A percentile compares a stretch with the other conserved stretches of the same genome.
phyloP scores from a whole-genome alignment of 2,329 filamentous ascomycete genomes.

The Dactylonectria estremocensis region DNA sequence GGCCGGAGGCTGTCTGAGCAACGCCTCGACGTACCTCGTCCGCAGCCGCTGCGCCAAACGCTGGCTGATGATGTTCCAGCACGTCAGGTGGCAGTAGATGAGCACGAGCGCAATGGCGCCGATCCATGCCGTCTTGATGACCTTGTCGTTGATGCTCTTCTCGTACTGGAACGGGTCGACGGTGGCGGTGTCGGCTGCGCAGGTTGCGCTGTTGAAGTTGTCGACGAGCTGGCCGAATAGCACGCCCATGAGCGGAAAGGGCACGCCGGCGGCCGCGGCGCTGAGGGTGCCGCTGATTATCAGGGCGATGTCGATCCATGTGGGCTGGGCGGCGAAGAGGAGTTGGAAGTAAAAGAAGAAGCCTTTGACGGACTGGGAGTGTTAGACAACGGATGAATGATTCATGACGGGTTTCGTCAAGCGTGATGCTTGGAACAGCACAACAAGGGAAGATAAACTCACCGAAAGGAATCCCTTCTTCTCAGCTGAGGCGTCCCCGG shows the following conservation, averaged over 20 bases:
- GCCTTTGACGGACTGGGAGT: conserved; percentile 31
- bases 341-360: conserved; percentile 57
- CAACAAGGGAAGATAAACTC: conserved; percentile 15
- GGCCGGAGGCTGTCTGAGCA: conserved; percentile 73
- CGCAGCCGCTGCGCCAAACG: conserved; percentile 75
- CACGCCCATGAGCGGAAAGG: conserved; percentile 75
- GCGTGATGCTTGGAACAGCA: neutral
- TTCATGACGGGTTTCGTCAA: too few species aligned
- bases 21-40: conserved; percentile 69
- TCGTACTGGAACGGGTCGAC: conserved; percentile 54
- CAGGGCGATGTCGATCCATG: conserved; percentile 58
- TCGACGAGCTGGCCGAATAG: conserved; percentile 76
- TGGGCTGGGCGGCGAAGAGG: conserved; percentile 55
- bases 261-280: conserved; percentile 71
- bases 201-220: conserved; percentile 70
- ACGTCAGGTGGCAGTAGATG: conserved; percentile 76
- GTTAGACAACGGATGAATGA: too few species aligned
- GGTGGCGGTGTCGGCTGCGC: conserved; percentile 51
- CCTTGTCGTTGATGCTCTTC: conserved; percentile 66
- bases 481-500: conserved; percentile 1
- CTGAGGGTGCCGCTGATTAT: conserved; percentile 58
- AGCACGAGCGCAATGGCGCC: conserved; percentile 73
- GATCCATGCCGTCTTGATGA: conserved; percentile 72
- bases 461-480: conserved; percentile 35
- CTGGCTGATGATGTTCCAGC: conserved; percentile 75